Conservation (phyloP, 345 rosid genomes). For the Acer negundo region DNA sequence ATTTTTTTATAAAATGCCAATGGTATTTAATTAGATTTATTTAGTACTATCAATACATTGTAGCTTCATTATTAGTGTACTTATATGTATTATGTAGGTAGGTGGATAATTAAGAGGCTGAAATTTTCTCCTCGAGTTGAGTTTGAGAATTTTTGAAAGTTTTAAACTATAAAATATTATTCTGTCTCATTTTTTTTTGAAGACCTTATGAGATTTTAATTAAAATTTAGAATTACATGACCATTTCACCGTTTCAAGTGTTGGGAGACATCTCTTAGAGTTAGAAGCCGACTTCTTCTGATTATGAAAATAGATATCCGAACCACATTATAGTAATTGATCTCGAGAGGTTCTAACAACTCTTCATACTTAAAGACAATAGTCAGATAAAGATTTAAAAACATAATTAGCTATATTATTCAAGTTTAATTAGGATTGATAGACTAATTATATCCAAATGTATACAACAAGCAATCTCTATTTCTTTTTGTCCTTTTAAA, state of each 20-base stretch:
- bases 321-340: too few species aligned
- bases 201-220: not conserved
- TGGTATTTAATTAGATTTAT: too few species aligned
- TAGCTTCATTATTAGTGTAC: too few species aligned
- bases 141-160: not conserved
- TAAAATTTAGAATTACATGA: too few species aligned
- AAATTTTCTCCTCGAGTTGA: not conserved
- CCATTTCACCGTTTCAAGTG: too few species aligned
- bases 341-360: too few species aligned
- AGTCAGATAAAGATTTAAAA: constrained; percentile 13
- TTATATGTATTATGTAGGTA: not conserved
- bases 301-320: too few species aligned
- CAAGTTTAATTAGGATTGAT: not conserved
- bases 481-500: not conserved
- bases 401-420: not conserved
- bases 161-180: not conserved
- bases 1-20: not conserved
- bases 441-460: constrained; percentile 17
- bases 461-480: constrained; percentile 34
- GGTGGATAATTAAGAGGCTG: not conserved
- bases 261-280: too few species aligned
- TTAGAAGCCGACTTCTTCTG: too few species aligned
- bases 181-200: too few species aligned
- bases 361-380: not conserved
- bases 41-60: too few species aligned